Evolutionary conservation across 805 yeast species (phyloP).

Genomic region (Saturnispora kantuleensis): DNA sequence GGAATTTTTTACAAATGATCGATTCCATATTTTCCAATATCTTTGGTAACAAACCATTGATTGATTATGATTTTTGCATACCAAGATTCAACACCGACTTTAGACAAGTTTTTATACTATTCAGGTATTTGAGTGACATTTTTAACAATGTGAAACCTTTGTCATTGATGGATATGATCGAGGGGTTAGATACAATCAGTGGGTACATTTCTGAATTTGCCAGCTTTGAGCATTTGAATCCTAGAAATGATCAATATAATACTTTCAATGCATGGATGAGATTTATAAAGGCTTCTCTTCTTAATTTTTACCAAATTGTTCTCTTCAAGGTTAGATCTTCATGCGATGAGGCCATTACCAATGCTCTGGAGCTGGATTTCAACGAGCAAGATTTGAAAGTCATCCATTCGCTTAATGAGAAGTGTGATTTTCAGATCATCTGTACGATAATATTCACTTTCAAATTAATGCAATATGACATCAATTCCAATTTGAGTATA

Average conservation of each 20-base stretch:
- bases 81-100: slow-evolving; percentile 7
- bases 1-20: slow-evolving; percentile 12
- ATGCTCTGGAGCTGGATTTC: background rate
- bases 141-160: slow-evolving; percentile 4
- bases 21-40: slow-evolving; percentile 14
- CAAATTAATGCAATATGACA: background rate
- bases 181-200: slow-evolving; percentile 1
- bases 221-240: background rate
- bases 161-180: slow-evolving; percentile 4
- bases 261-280: background rate
- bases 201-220: background rate
- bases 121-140: slow-evolving; percentile 1
- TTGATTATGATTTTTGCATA: slow-evolving; percentile 13
- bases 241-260: no score
- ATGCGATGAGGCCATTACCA: background rate
- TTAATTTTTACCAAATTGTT: slow-evolving; percentile 2
- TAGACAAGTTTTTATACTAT: background rate
- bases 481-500: no score
- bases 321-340: background rate
- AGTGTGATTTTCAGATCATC: background rate
- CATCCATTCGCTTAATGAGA: background rate
- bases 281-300: background rate
- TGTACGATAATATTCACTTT: background rate
- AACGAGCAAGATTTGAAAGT: background rate
- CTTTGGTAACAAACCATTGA: slow-evolving; percentile 16